Conservation (phyloP, 805 yeast species). For the Kuraishia piskuri region DNA sequence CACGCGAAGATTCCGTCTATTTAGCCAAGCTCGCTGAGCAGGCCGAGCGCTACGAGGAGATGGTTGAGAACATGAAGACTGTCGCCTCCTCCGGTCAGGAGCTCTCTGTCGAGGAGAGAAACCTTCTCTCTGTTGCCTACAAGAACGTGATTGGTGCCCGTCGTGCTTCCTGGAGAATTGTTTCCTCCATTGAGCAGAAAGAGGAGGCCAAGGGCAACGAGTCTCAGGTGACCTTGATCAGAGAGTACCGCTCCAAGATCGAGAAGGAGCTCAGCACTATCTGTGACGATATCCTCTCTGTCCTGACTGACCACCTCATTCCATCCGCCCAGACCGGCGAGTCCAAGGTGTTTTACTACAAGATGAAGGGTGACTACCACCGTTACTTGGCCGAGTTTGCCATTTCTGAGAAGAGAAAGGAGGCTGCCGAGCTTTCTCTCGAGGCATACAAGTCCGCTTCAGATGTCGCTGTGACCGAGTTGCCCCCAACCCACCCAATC, state of each 20-base stretch:
- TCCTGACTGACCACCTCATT: conserved; percentile 82
- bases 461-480: conserved; percentile 92
- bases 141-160: conserved; percentile 98
- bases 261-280: conserved; percentile 88
- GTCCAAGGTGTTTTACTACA: conserved; percentile 95
- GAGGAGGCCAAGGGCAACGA: conserved; percentile 96
- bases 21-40: conserved; percentile 98
- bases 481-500: conserved; percentile 98
- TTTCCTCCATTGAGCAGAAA: conserved; percentile 95
- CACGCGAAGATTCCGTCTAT: conserved; percentile 97
- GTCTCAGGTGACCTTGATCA: conserved; percentile 79
- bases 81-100: conserved; percentile 96
- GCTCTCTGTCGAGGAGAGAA: conserved; percentile 95
- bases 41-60: conserved; percentile 99
- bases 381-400: conserved; percentile 98
- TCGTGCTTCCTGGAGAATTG: conserved; percentile 99
- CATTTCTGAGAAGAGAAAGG: conserved; percentile 82
- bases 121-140: conserved; percentile 93
- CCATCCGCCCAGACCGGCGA: conserved; percentile 95
- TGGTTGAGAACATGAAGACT: conserved; percentile 97
- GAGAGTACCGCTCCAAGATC: conserved; percentile 91
- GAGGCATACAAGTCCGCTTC: conserved; percentile 95
- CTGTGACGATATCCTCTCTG: conserved; percentile 88
- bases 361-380: conserved; percentile 99
- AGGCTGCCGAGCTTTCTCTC: conserved; percentile 84